Base-by-base conservation (phyloP, 257 asterid genomes). In the Craterostigma plantagineum region DNA sequence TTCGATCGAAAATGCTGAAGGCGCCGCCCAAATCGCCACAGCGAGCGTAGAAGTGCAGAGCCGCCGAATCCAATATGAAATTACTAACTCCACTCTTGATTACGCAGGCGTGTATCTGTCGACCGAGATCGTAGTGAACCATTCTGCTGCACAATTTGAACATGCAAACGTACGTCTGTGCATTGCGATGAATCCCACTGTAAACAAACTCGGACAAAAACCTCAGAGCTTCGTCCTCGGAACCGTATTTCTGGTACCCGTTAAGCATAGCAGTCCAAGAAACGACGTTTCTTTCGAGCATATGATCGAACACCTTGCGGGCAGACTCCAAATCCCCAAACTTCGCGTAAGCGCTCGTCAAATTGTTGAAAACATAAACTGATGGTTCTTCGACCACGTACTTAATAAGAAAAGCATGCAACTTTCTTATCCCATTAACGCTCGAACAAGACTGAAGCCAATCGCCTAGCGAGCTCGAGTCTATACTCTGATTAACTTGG, bases 181-280 rank as follows among this genome's bases (percentile, higher is more conserved):
- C 71, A 36, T 71, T 85, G 64, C 86, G 70, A 12, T 11, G 33
- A 18, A 66, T 11, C 18, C 86, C 94, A 56, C 59, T 11, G 18
- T 49, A 36, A 37, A 69, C 63, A 63, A 85, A 77, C 63, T 81
- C 79, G 0, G 23, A 18, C 27, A 74, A 75, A 52, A 70, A 58
- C 38, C 58, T 53, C 48, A 64, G 13, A 45, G 83, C 94, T 43
- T 75, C 83, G 12, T 55, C 33, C 1, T 54, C 55, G 0, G 62
- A 57, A 14, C 86, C 86, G 54, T 64, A 63, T 52, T 46, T 73
- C 46, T 66, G 61, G 60, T 85, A 85, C 53, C 92, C 96, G 51
- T 85, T 77, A 51, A 85, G 74, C 94, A 85, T 70, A 38, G 94
- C 92, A 34, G 92, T 85, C 96, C 96, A 85, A 33, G 96, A 81